Evolutionary conservation across 1,139 yeast species (phyloP), one percentile per base, ranked within the genome.

Genomic region (Candida glucosophila): DNA sequence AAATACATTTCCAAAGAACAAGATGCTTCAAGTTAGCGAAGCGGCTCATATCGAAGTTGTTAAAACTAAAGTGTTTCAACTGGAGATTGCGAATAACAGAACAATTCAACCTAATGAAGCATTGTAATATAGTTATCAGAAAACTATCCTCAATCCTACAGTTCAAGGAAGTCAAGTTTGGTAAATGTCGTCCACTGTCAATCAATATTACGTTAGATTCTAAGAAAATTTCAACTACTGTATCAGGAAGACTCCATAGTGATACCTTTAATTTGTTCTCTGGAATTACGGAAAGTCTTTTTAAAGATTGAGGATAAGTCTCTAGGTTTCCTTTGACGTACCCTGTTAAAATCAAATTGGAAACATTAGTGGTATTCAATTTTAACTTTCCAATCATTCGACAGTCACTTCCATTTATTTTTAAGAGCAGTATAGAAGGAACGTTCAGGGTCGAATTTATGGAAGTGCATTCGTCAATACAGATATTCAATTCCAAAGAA

Each of bases 1-100:
- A 14, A 3, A 20, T 14, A 22, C 29, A 19, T 14, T 26, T 22
- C 29, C 29, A 26, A n/a, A 26, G 25, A 17, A 26, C 22, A 13
- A 26, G 22, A 10, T 22, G 17, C 9, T 19, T 14, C 10, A 26
- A 12, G 4, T 10, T n/a, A 18, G 15, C 20, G 15, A 26, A 12
- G 13, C 10, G 18, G 10, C 14, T n/a, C 4, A 22, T 15, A 6
- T 22, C 22, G 12, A 15, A 22, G 9, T 14, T 12, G 12, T 9
- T 22, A 9, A 26, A 22, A 12, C 19, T 13, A 13, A 21, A 12
- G 15, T 17, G 9, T 22, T 26, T 26, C 10, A 26, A 19, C 13
- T 26, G 29, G 12, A 26, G 20, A 22, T 26, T 22, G 12, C 16
- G 18, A 12, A 26, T n/a, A n/a, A 10, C 23, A 9, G 5, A 13